Percentiles rank a stretch among this genome's conserved stretches.
These are phyloP conservation scores for Tuber brumale DNA, from an alignment of 495 filamentous ascomycete genomes.

Conservation along the genomic window DNA sequence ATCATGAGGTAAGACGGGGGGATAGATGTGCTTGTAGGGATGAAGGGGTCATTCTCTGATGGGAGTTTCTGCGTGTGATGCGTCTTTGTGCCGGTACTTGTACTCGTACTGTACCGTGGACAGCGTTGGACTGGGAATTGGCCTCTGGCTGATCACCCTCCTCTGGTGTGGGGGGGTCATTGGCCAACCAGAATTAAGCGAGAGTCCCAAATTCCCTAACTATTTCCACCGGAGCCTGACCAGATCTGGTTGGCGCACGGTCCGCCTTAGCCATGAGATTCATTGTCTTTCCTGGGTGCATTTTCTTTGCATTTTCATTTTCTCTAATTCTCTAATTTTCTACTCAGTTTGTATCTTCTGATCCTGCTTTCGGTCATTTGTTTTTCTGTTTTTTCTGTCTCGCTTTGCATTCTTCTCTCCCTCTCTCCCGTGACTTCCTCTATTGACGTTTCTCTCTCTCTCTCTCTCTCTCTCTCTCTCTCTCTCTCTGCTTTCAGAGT, in stretches of 20 bases:
- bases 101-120: not conserved
- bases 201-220: not conserved
- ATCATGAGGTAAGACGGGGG: not conserved
- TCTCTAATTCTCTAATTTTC: not conserved
- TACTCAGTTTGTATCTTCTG: not conserved
- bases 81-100: not conserved
- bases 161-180: not conserved
- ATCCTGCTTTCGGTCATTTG: not conserved
- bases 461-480: not conserved
- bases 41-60: not conserved
- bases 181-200: slow-evolving; percentile 3
- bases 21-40: slow-evolving; percentile 1
- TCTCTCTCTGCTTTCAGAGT: not conserved
- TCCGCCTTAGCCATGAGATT: not conserved
- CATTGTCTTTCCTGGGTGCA: not conserved
- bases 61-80: not conserved
- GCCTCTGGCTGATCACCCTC: not conserved
- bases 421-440: not conserved
- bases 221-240: not conserved
- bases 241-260: slow-evolving; percentile 1
- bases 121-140: not conserved
- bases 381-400: not conserved
- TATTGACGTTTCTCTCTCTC: not conserved
- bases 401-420: not conserved
- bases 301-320: no score